These are phyloP conservation scores for Penicillium sp. DNA, from an alignment of 2,329 filamentous ascomycete species.

Conservation along the genomic window DNA sequence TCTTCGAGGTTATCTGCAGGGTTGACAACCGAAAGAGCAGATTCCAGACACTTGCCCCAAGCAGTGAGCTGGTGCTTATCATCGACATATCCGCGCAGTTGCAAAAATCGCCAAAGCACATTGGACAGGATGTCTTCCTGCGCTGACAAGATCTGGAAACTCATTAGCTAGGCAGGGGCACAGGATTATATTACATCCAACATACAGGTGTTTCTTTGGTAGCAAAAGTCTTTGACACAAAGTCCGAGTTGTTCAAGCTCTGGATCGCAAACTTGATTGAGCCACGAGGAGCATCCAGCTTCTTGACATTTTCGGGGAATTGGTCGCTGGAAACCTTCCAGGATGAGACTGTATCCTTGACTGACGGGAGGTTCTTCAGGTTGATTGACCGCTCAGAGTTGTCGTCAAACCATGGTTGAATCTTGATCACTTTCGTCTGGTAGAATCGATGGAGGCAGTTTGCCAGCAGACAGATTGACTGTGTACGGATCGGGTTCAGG, in stretches of 20 bases:
- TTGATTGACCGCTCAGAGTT: constrained; percentile 65
- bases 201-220: constrained; percentile 50
- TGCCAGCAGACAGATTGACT: constrained; percentile 74
- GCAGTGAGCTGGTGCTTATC: constrained; percentile 72
- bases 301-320: constrained; percentile 44
- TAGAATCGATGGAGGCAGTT: constrained; percentile 80
- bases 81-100: constrained; percentile 82
- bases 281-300: constrained; percentile 30
- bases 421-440: constrained; percentile 71
- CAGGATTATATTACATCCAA: neutral
- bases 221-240: constrained; percentile 66
- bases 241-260: constrained; percentile 66
- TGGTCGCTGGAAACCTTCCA: constrained; percentile 70
- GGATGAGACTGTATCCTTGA: constrained; percentile 53
- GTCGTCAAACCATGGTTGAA: constrained; percentile 82
- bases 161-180: constrained; percentile 9
- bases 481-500: constrained; percentile 70
- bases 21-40: constrained; percentile 63
- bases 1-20: constrained; percentile 66
- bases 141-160: constrained; percentile 52
- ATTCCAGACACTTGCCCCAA: constrained; percentile 78
- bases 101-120: constrained; percentile 82
- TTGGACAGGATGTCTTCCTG: constrained; percentile 72
- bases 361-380: constrained; percentile 55
- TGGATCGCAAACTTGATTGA: constrained; percentile 51